Conservation (phyloP, 2,329 filamentous ascomycete genomes). For the Verticillium klebahnii region DNA sequence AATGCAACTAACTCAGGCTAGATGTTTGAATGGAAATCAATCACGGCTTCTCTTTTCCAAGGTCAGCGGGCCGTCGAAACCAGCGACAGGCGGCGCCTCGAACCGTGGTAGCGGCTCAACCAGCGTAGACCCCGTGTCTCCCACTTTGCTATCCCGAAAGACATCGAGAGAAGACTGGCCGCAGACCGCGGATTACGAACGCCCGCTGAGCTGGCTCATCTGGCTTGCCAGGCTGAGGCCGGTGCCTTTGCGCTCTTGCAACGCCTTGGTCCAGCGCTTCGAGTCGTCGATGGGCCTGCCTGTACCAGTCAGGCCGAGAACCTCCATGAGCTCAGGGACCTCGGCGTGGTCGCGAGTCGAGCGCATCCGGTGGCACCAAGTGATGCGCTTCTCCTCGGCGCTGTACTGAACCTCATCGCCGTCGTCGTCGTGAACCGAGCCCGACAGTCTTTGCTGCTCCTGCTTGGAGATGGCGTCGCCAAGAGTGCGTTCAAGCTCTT, state of each 20-base stretch:
- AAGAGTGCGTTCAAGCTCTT: conserved; percentile 28
- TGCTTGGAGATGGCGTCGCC: conserved; percentile 11
- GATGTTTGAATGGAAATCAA: neutral
- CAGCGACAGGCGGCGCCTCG: neutral
- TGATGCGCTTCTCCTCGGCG: conserved; percentile 55
- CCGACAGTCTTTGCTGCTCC: conserved; percentile 6
- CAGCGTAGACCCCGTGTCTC: too few species aligned
- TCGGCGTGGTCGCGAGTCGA: conserved; percentile 75
- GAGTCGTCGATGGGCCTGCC: conserved; percentile 31
- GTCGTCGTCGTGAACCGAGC: conserved; percentile 13
- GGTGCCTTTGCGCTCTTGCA: conserved; percentile 47
- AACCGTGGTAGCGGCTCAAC: too few species aligned
- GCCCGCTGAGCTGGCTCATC: conserved; percentile 39
- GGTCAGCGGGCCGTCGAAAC: neutral
- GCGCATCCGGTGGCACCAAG: conserved; percentile 80
- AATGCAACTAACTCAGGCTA: neutral
- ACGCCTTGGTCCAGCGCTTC: conserved; percentile 42
- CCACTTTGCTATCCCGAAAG: neutral
- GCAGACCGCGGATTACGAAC: neutral
- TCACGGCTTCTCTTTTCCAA: neutral
- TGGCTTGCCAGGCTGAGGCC: conserved; percentile 45
- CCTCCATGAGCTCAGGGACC: conserved; percentile 58
- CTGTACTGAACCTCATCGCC: conserved; percentile 17
- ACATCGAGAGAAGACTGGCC: neutral
- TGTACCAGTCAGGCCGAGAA: conserved; percentile 52